Evolutionary conservation across 176 grass and related monocot genomes (phyloP), one percentile per base, ranked within the genome.

Genomic region (Oryza rufipogon): DNA sequence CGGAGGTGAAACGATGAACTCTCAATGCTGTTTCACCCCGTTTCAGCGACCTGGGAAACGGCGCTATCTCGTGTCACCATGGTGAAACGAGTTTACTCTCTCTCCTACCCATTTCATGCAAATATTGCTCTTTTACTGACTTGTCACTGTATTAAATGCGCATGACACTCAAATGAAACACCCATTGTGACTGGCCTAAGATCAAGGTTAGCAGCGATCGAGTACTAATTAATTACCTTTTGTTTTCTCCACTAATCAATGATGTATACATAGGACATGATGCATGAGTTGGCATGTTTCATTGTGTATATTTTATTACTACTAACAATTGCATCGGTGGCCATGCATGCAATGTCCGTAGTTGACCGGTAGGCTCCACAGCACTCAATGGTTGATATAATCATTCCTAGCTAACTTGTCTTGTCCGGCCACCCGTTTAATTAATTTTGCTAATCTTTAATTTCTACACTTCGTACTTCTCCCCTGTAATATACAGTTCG

Each of bases 301-400:
- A 54, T 19, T 17, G 11, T 19, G 17, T 5, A 6, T 15, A 52
- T 17, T 52, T 17, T 49, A 49, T 58, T 58, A 58, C 17, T 58
- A 28, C 28, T 28, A 52, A 15, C 2, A 56, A 56, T 56, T 56
- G 51, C 51, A 17, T 54, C 16, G 51, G 51, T 54, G 52, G 47
- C 47, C 47, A 49, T 49, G 47, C 47, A 49, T 38, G 9, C 42
- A 10, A n/a, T 64, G 47, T 11, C 64, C 86, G 80, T 88, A 66
- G 86, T 83, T 88, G 80, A 88, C 86, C 52, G 79, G 86, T 82
- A 65, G 80, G 86, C 79, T 82, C 86, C 86, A 77, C 79, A 51
- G 8, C 72, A 82, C 86, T 77, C 79, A 81, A 12, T 83, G 80
- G 60, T 71, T 72, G 41, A 71, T 56, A 58, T n/a, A 20, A 20